Evolutionary conservation across 306 rosid genomes (phyloP), one percentile per base, ranked within the genome.

Genomic region (Quercus agrifolia): DNA sequence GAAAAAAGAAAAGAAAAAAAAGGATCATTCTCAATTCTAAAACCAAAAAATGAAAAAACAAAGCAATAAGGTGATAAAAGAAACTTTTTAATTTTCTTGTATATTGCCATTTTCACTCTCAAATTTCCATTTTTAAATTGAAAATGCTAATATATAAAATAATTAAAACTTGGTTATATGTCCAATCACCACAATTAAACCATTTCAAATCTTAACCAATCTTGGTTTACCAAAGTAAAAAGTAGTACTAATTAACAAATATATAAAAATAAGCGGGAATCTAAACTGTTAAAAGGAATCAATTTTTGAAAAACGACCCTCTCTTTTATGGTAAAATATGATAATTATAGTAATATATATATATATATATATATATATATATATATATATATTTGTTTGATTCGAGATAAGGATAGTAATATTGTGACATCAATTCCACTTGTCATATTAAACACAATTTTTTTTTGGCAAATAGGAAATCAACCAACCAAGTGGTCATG

Each of bases 361-460:
- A 38, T 38, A 38, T 38, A 2, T 38, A 6, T 38, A 38, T 38
- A 38, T 38, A n/a, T 0, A 38, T 38, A 2, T 38, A 6, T 38
- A 38, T 38, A 38, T 38, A 2, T 38, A 6, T 38, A 38, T 38
- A 38, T 38, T 38, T 38, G 46, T 38, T 38, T 38, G 46, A 38
- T 7, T 38, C 46, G 11, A 38, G 46, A 38, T 38, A 25, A 23
- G 1, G 20, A 81, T 18, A 33, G 18, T 19, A 8, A 14, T 49
- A 49, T 70, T 35, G 72, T 59, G 68, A 51, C 81, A 61, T 54
- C 75, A 72, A 72, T 8, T 44, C 78, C 75, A 70, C 80, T 49
- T 13, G 38, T 27, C 38, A 52, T 71, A 51, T 56, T 28, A 49
- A 79, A 52, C 23, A 59, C 44, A 46, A 10, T 6, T 52, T 73